A percentile compares a stretch with the other conserved stretches of the same genome.
phyloP scores from a whole-genome alignment of 345 rosid genomes.

The Trapa bicornis region DNA sequence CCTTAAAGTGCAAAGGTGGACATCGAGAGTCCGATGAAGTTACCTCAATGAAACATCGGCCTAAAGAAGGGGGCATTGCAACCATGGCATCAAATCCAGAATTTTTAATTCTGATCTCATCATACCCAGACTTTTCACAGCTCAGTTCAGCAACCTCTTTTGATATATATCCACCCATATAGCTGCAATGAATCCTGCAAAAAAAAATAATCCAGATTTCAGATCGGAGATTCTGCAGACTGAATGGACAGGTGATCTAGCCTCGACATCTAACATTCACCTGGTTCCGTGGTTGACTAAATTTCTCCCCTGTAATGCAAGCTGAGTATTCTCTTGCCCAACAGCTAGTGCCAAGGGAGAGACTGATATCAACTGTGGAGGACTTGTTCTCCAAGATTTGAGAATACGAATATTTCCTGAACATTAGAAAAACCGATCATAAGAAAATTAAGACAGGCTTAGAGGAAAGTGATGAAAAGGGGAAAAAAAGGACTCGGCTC shows the following conservation, averaged over 20 bases:
- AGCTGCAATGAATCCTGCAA: constrained; percentile 53
- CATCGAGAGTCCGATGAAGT: constrained; percentile 8
- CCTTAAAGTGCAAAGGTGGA: neutral
- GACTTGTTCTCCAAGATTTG: constrained; percentile 62
- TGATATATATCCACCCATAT: constrained; percentile 53
- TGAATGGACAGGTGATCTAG: neutral
- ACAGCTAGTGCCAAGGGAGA: constrained; percentile 66
- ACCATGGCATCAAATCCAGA: constrained; percentile 33
- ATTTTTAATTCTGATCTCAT: constrained; percentile 42
- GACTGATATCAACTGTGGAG: constrained; percentile 70
- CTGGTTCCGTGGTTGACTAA: constrained; percentile 50
- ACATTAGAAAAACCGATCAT: constrained; percentile 1
- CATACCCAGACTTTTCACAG: constrained; percentile 24
- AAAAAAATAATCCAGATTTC: constrained; percentile 3
- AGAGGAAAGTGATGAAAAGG: neutral
- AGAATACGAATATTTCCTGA: constrained; percentile 57
- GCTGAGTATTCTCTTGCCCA: constrained; percentile 53
- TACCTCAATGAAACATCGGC: constrained; percentile 92
- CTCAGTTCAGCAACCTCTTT: constrained; percentile 28
- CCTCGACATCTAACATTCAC: constrained; percentile 22
- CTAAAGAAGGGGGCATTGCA: constrained; percentile 24
- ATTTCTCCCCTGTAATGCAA: constrained; percentile 64
- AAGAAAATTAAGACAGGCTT: neutral
- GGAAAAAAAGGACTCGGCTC: constrained; percentile 5
- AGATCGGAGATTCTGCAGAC: neutral